Conservation (phyloP, 192 early-diverging fungal species). For the Chytriomyces sp. region DNA sequence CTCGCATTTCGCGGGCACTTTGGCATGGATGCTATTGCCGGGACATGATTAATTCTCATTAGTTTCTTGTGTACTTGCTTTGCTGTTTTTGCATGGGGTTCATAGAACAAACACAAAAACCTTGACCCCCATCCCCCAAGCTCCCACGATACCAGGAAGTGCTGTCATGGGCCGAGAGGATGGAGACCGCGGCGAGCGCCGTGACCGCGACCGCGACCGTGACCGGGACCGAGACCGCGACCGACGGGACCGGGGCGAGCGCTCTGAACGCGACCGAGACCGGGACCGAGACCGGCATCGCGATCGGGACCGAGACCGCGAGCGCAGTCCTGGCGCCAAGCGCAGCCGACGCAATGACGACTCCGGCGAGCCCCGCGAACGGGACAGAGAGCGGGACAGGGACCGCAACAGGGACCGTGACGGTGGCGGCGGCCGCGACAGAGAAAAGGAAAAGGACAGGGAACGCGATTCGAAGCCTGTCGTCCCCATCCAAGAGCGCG, state of each 20-base stretch:
- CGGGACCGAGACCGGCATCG: conserved; percentile 43
- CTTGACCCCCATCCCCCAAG: too few species aligned
- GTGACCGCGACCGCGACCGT: conserved; percentile 54
- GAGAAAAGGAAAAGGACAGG: conserved; percentile 12
- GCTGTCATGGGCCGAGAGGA: too few species aligned
- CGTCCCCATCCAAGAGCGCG: conserved; percentile 77
- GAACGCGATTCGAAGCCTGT: conserved; percentile 1
- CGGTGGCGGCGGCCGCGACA: background rate
- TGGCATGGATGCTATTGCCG: too few species aligned
- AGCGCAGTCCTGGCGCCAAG: conserved; percentile 52
- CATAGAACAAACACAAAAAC: too few species aligned
- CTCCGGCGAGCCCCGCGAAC: conserved; percentile 38
- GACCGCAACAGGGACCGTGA: conserved; percentile 25
- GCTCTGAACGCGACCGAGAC: conserved; percentile 40
- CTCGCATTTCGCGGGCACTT: too few species aligned
- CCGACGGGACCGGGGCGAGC: conserved; percentile 33
- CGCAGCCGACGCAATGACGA: conserved; percentile 31
- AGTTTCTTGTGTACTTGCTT: too few species aligned
- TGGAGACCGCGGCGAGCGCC: conserved; percentile 42
- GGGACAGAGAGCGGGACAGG: conserved; percentile 35
- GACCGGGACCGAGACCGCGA: conserved; percentile 56
- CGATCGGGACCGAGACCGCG: conserved; percentile 56
- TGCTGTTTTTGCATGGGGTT: too few species aligned
- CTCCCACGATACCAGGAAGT: too few species aligned
- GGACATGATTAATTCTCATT: too few species aligned